phyloP scores from a whole-genome alignment of 345 rosid genomes.

The Citrus glauca region DNA sequence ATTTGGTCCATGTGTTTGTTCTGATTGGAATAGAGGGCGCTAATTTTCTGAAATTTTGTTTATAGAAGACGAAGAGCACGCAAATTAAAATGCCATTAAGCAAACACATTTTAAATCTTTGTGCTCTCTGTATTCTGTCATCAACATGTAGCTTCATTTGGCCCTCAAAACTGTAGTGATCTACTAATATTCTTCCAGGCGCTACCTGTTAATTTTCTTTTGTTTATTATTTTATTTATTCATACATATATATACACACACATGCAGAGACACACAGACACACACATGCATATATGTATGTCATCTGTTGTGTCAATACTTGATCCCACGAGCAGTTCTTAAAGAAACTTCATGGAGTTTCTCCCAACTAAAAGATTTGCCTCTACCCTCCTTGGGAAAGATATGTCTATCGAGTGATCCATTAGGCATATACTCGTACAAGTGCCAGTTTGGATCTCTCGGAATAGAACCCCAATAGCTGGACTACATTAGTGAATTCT shows the following conservation, averaged over 20 bases:
- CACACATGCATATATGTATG: fast-evolving
- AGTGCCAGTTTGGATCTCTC: too few species aligned
- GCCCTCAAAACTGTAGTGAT: neutral
- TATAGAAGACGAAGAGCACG: neutral
- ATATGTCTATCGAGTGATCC: neutral
- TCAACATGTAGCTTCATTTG: neutral
- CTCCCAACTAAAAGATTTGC: neutral
- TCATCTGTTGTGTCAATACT: constrained; percentile 24
- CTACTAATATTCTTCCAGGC: neutral
- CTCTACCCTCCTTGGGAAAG: neutral
- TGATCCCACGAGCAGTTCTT: constrained; percentile 26
- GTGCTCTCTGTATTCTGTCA: neutral
- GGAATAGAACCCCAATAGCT: too few species aligned
- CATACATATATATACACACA: too few species aligned
- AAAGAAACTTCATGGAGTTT: constrained; percentile 13
- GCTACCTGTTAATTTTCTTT: neutral
- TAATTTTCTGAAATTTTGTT: neutral
- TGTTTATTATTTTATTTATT: neutral
- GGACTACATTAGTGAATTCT: too few species aligned
- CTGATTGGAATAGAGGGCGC: too few species aligned
- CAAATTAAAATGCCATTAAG: neutral
- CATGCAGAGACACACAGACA: too few species aligned
- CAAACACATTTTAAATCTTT: neutral
- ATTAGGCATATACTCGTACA: too few species aligned
- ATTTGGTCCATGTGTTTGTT: too few species aligned